phyloP scores from a whole-genome alignment of 2,329 filamentous ascomycete genomes.

The Cucurbitaria berberidis region DNA sequence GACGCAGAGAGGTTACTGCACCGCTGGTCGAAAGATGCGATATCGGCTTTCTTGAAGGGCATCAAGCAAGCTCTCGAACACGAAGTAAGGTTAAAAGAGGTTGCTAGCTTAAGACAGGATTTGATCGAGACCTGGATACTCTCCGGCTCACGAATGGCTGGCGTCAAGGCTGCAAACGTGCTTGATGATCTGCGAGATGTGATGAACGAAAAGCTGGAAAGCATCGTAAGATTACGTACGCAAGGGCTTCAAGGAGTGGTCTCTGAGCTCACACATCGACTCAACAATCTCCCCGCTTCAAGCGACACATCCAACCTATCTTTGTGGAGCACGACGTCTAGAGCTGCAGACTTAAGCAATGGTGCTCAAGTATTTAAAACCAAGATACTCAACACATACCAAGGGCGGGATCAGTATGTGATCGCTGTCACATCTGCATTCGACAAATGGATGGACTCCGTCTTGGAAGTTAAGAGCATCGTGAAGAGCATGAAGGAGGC shows the following conservation, averaged over 20 bases:
- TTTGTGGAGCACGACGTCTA: conserved; percentile 71
- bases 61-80: conserved; percentile 65
- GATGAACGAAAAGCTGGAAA: conserved; percentile 71
- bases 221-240: conserved; percentile 68
- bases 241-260: conserved; percentile 69
- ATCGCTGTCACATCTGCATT: conserved; percentile 69
- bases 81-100: conserved; percentile 69
- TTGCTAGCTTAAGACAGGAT: conserved; percentile 72
- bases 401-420: conserved; percentile 74
- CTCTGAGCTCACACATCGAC: conserved; percentile 65
- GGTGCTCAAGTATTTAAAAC: conserved; percentile 73
- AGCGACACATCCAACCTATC: conserved; percentile 53
- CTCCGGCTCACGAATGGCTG: conserved; percentile 67
- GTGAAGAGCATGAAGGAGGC: conserved; percentile 70
- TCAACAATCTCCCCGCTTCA: conserved; percentile 64
- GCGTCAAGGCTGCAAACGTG: conserved; percentile 71
- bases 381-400: conserved; percentile 70
- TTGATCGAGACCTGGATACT: conserved; percentile 78
- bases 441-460: conserved; percentile 73
- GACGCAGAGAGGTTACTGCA: conserved; percentile 51
- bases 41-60: conserved; percentile 59
- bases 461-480: conserved; percentile 69
- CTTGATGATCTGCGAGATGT: conserved; percentile 71
- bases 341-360: conserved; percentile 68
- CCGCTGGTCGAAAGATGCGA: conserved; percentile 50